Evolutionary conservation across 805 yeast genomes (phyloP), one percentile per base, ranked within the genome.

Genomic region (Saturnispora kantuleensis): DNA sequence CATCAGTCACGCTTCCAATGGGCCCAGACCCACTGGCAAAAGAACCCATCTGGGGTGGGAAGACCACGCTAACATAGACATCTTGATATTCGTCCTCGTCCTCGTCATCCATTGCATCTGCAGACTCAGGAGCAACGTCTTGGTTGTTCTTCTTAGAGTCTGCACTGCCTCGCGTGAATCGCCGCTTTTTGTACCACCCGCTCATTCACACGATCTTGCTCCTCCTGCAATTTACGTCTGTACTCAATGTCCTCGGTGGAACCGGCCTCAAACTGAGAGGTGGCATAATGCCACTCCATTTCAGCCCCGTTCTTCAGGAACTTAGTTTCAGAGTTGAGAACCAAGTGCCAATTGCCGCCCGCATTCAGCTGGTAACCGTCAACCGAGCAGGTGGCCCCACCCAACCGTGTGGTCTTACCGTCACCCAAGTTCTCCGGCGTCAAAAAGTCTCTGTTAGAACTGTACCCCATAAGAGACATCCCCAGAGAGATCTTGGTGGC

Each of bases 401-500:
- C 70, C 35, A 75, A 60, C 42, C 64, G 52, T 2, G 66, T 62
- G 6, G 60, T 55, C 39, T 50, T 43, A n/a, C 59, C 62, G 41
- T 60, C 62, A 5, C 63, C 64, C 9, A 77, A 69, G 42, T 68
- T 64, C 9, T 69, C 66, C 2, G 64, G 65, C 21, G 70, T 77
- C 35, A 83, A 55, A 18, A 69, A 63, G 26, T 77, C 84, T 37
- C 74, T 70, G 16, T 76, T 76, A 35, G 68, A 66, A 0, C 57
- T 42, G 45, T 71, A 73, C 0, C 78, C 78, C 55, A 83, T 56
- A 12, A 90, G 66, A 1, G 84, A 73, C 77, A 86, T 76, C 4
- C 96, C 96, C 13, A 90, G 65, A 0, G 94, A 89, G 48, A 88
- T 86, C 60, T 87, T 86, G 5, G 94, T 74, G 3, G 97, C 97